Conservation (phyloP, 225 moss, liverwort and hornwort genomes). For the Bryoerythrophyllum caledonicum region DNA sequence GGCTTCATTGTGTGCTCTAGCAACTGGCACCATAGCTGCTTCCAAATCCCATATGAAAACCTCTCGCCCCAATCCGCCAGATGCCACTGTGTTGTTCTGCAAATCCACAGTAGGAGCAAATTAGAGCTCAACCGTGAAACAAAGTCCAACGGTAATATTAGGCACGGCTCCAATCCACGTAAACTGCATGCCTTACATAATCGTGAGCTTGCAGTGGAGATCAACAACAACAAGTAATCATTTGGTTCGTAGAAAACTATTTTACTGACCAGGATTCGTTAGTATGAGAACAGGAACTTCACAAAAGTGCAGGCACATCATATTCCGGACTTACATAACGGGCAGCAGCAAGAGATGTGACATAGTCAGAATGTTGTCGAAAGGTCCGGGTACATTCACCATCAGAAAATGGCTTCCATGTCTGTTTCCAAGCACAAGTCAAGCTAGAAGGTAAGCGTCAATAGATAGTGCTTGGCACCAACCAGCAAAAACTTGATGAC, state of each 20-base stretch:
- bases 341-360: constrained; percentile 73
- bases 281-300: neutral
- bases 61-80: constrained; percentile 82
- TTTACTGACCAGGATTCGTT: neutral
- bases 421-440: constrained; percentile 44
- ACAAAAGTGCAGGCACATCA: neutral
- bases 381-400: constrained; percentile 83
- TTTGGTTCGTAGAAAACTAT: neutral
- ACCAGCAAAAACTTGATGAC: neutral
- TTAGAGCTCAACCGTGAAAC: neutral
- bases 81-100: constrained; percentile 84
- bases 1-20: constrained; percentile 68
- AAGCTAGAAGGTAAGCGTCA: constrained; percentile 17
- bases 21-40: constrained; percentile 88
- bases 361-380: constrained; percentile 91
- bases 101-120: neutral
- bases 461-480: neutral
- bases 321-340: constrained; percentile 50
- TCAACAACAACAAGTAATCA: neutral
- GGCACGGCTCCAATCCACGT: constrained; percentile 2
- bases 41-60: constrained; percentile 92
- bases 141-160: neutral
- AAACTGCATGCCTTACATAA: neutral
- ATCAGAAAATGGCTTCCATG: constrained; percentile 75
- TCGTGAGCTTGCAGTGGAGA: neutral